phyloP scores from a whole-genome alignment of 306 rosid genomes.

The Mimosa bimucronata region DNA sequence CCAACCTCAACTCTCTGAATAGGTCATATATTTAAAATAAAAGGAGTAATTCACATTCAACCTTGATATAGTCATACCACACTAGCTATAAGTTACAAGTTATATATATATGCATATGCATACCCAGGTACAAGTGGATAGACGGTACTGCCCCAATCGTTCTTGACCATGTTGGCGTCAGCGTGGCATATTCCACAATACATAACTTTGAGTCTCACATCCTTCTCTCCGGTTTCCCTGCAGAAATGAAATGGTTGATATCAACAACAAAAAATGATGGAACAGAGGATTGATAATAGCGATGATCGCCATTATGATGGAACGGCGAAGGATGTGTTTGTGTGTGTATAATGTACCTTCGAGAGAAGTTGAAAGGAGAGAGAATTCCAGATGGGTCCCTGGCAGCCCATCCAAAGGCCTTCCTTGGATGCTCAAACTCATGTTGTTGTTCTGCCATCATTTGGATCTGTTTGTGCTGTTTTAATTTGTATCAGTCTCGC shows the following conservation, averaged over 20 bases:
- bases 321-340: no score
- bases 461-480: no score
- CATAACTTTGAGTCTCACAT: slow-evolving; percentile 41
- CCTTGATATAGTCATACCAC: no score
- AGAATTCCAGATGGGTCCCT: neutral
- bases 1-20: no score
- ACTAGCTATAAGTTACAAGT: no score
- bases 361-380: neutral
- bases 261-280: neutral
- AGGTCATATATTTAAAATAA: no score
- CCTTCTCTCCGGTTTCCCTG: slow-evolving; percentile 34
- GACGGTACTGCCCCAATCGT: slow-evolving; percentile 30
- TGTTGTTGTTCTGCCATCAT: neutral
- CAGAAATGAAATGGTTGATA: neutral
- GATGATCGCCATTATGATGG: no score
- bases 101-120: no score
- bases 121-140: no score
- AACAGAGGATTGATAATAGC: neutral
- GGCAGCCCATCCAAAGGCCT: neutral
- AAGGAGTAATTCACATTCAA: no score
- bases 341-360: neutral
- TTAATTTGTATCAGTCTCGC: no score
- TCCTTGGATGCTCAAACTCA: neutral
- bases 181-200: slow-evolving; percentile 56
- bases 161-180: slow-evolving; percentile 41